Conservation (phyloP, 1,284 basidiomycete species). For the Ustilago curta region DNA sequence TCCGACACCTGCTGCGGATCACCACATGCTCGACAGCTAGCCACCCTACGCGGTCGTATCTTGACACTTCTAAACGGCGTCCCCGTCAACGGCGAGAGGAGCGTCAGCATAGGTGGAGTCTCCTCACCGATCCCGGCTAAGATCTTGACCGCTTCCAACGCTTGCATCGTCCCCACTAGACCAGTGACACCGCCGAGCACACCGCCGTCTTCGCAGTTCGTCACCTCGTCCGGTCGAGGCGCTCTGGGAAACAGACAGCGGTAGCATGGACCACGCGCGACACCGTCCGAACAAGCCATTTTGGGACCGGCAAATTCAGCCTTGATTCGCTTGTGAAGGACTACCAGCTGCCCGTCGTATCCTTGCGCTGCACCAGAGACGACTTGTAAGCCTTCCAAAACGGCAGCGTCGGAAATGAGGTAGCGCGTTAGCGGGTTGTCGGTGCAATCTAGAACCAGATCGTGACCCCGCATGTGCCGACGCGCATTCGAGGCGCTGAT, state of each 20-base stretch:
- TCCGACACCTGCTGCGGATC: constrained; percentile 41
- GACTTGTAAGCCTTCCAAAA: constrained; percentile 79
- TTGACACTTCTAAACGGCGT: constrained; percentile 86
- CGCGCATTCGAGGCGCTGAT: constrained; percentile 56
- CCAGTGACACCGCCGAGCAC: constrained; percentile 91
- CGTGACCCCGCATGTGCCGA: constrained; percentile 62
- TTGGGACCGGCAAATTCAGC: constrained; percentile 30
- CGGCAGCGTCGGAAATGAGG: constrained; percentile 90
- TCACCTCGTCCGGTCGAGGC: constrained; percentile 63
- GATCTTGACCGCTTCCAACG: constrained; percentile 84
- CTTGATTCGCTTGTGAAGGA: constrained; percentile 56
- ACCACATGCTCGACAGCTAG: constrained; percentile 61
- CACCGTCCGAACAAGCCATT: background rate
- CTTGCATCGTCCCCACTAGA: constrained; percentile 90
- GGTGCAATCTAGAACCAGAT: constrained; percentile 92
- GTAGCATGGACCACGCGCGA: constrained; percentile 83
- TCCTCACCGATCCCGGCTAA: constrained; percentile 58
- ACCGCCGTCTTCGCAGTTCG: constrained; percentile 87
- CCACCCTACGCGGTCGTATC: constrained; percentile 73
- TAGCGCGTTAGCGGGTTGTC: constrained; percentile 94
- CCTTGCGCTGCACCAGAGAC: constrained; percentile 93
- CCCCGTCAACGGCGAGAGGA: constrained; percentile 79
- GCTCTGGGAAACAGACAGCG: constrained; percentile 85
- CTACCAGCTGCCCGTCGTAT: constrained; percentile 84
- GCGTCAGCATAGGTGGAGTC: constrained; percentile 74